Percentiles rank a stretch among this genome's conserved stretches.
Evolutionary conservation across 495 filamentous ascomycete species (phyloP).

Genomic region (Pseudevernia furfuracea): DNA sequence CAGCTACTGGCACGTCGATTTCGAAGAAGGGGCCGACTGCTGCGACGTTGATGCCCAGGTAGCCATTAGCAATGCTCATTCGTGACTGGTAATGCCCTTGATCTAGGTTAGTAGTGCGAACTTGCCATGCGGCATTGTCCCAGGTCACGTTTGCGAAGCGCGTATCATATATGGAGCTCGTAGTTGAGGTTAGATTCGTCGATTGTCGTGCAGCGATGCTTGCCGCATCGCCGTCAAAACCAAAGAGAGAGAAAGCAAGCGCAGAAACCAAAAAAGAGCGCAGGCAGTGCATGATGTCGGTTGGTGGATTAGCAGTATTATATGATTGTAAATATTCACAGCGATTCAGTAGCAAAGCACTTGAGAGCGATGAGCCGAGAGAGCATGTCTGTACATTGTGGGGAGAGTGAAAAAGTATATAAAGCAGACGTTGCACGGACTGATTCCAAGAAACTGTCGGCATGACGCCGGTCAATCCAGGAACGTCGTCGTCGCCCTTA

Average conservation of each 20-base stretch:
- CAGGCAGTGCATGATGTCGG: slow-evolving; percentile 18
- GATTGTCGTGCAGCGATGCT: slow-evolving; percentile 15
- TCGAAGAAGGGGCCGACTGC: slow-evolving; percentile 65
- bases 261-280: slow-evolving; percentile 19
- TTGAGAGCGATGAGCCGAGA: not conserved
- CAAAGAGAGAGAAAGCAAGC: slow-evolving; percentile 12
- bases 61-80: slow-evolving; percentile 57
- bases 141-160: slow-evolving; percentile 48
- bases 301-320: not conserved
- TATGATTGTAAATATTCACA: not conserved
- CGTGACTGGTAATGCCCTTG: slow-evolving; percentile 58
- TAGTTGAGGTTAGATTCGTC: slow-evolving; percentile 2
- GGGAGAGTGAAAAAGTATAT: slow-evolving; percentile 16
- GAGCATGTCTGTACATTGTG: slow-evolving; percentile 17
- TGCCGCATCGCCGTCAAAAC: slow-evolving; percentile 14
- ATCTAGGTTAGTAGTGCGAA: slow-evolving; percentile 47
- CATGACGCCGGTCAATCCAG: slow-evolving; percentile 16
- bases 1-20: slow-evolving; percentile 43
- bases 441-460: not conserved
- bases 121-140: slow-evolving; percentile 56
- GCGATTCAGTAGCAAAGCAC: slow-evolving; percentile 12
- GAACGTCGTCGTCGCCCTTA: slow-evolving; percentile 3
- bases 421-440: slow-evolving; percentile 6
- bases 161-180: slow-evolving; percentile 36
- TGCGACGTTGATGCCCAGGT: slow-evolving; percentile 54